These are phyloP conservation scores for Lodderomyces jiufengensis DNA, from an alignment of 1,139 yeast species.

Conservation along the genomic window DNA sequence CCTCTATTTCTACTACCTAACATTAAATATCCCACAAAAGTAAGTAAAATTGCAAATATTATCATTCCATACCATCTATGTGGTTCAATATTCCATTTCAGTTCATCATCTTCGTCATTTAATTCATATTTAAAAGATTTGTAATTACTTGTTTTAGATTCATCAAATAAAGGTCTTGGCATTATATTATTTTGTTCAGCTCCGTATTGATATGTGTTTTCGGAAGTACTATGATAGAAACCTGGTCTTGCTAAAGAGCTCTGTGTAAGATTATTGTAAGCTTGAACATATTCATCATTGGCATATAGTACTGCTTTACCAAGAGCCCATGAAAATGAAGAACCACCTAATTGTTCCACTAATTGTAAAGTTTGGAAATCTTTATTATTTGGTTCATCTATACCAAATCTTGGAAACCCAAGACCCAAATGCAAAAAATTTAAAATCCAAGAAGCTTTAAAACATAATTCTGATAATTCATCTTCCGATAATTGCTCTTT, in stretches of 20 bases:
- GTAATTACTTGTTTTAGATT: constrained; percentile 22
- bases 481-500: constrained; percentile 28
- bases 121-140: constrained; percentile 26
- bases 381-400: constrained; percentile 28
- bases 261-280: constrained; percentile 30
- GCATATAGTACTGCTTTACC: constrained; percentile 74
- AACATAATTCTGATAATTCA: constrained; percentile 54
- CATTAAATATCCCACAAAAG: constrained; percentile 44
- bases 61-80: constrained; percentile 57
- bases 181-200: constrained; percentile 47
- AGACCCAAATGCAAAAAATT: constrained; percentile 71
- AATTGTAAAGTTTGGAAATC: constrained; percentile 52
- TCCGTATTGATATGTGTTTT: constrained; percentile 46
- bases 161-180: constrained; percentile 42
- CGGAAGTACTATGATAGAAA: constrained; percentile 48
- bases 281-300: constrained; percentile 42
- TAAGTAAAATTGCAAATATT: constrained; percentile 41
- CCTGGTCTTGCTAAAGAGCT: constrained; percentile 38
- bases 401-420: constrained; percentile 61
- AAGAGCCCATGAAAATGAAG: constrained; percentile 77
- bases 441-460: constrained; percentile 69
- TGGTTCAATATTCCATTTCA: constrained; percentile 42
- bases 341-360: constrained; percentile 60
- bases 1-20: constrained; percentile 38
- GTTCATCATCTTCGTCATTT: constrained; percentile 26